Evolutionary conservation across 2,329 filamentous ascomycete genomes (phyloP).

Genomic region (Talaromyces rugulosus): DNA sequence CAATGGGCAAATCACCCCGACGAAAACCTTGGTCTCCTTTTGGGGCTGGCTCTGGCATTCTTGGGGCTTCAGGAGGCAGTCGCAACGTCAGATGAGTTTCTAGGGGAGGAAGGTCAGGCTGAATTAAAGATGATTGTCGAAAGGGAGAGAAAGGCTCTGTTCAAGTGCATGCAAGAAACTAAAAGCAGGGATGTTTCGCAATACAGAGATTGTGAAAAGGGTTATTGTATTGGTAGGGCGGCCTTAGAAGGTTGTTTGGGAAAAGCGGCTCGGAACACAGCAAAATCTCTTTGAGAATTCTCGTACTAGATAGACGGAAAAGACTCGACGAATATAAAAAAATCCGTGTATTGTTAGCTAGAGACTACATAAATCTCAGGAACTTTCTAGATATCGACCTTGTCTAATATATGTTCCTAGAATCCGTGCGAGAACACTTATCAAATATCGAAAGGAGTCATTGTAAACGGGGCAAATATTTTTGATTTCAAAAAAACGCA

Average conservation of each 20-base stretch:
- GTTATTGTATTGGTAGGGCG: not conserved
- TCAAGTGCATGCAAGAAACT: not conserved
- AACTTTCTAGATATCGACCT: too few relatives aligned
- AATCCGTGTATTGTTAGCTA: too few relatives aligned
- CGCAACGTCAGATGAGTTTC: not conserved
- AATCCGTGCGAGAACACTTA: too few relatives aligned
- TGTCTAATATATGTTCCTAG: too few relatives aligned
- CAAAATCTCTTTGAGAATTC: too few relatives aligned
- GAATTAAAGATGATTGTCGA: not conserved
- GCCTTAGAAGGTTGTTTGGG: not conserved
- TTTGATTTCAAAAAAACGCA: too few relatives aligned
- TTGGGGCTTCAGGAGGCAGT: not conserved
- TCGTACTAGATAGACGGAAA: too few relatives aligned
- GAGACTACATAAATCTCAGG: too few relatives aligned
- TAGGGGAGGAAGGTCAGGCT: not conserved
- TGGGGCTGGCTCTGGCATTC: slow-evolving; percentile 1
- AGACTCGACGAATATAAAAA: too few relatives aligned
- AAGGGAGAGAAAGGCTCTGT: not conserved
- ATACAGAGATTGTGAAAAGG: not conserved
- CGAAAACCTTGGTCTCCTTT: not conserved
- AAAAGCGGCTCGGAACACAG: too few relatives aligned
- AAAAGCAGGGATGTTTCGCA: not conserved
- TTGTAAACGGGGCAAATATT: too few relatives aligned
- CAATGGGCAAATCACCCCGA: not conserved
- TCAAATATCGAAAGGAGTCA: too few relatives aligned